A percentile compares a stretch with the other conserved stretches of the same genome.
These are phyloP conservation scores for Cicer pinnatifidum DNA, from an alignment of 306 rosid species.

Conservation along the genomic window DNA sequence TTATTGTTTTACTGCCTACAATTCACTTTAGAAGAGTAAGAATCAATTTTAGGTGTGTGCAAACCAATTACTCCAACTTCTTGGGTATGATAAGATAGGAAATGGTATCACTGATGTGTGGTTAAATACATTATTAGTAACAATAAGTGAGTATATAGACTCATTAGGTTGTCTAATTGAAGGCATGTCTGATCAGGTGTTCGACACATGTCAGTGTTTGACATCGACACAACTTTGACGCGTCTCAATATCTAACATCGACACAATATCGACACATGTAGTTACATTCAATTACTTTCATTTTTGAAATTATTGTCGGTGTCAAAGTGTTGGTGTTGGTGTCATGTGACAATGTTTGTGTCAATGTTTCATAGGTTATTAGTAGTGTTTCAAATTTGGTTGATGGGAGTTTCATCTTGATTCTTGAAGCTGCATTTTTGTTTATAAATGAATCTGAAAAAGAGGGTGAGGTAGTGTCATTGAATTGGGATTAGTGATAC, in stretches of 20 bases:
- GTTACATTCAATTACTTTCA: no score
- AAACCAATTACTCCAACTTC: neutral
- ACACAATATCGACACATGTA: no score
- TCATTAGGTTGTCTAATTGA: neutral
- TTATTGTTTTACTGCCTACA: neutral
- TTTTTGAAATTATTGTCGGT: no score
- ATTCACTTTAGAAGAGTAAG: neutral
- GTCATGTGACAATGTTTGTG: no score
- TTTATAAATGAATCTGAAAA: neutral
- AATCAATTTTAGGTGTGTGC: neutral
- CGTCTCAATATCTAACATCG: no score
- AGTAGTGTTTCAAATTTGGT: constrained; percentile 4
- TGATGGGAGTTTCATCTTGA: constrained; percentile 35
- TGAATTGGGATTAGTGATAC: constrained; percentile 8
- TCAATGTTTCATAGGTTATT: neutral
- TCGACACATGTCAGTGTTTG: no score
- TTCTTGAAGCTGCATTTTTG: constrained; percentile 30
- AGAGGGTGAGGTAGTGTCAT: neutral
- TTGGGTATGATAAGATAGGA: neutral
- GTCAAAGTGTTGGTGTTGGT: no score
- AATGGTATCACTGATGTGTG: neutral
- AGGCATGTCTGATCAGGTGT: no score
- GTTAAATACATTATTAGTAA: neutral
- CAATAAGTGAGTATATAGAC: neutral
- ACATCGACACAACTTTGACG: no score